phyloP scores from a whole-genome alignment of 441 rosid species.

The Biscutella laevigata region DNA sequence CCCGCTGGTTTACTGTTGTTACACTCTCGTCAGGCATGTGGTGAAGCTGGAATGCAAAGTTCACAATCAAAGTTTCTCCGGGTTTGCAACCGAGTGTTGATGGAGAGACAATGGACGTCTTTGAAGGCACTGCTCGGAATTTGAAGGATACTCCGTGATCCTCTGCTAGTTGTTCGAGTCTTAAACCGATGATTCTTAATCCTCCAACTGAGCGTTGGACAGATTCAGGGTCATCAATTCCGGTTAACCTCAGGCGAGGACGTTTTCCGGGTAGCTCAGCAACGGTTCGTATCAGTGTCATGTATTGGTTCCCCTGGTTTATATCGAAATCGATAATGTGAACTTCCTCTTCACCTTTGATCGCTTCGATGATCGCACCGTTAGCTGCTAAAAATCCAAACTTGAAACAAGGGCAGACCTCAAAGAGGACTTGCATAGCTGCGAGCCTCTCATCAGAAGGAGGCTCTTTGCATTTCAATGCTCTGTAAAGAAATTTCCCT shows the following conservation, averaged over 20 bases:
- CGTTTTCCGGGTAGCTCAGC: slow-evolving; percentile 42
- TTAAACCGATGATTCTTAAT: slow-evolving; percentile 57
- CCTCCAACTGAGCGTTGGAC: slow-evolving; percentile 84
- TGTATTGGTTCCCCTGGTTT: slow-evolving; percentile 93
- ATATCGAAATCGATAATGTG: slow-evolving; percentile 91
- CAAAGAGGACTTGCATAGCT: slow-evolving; percentile 97
- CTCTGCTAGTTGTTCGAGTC: slow-evolving; percentile 74
- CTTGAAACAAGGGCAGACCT: slow-evolving; percentile 94
- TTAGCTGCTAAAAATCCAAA: slow-evolving; percentile 93
- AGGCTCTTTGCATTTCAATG: slow-evolving; percentile 95
- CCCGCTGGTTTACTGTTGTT: slow-evolving; percentile 78
- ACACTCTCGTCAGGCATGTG: slow-evolving; percentile 99
- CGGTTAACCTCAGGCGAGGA: slow-evolving; percentile 71
- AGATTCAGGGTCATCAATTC: slow-evolving; percentile 92
- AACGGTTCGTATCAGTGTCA: slow-evolving; percentile 64
- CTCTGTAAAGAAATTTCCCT: slow-evolving; percentile 72
- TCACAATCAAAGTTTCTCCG: slow-evolving; percentile 72
- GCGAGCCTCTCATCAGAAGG: slow-evolving; percentile 92
- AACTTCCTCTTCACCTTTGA: slow-evolving; percentile 62
- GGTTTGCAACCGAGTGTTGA: slow-evolving; percentile 49
- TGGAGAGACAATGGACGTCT: slow-evolving; percentile 63
- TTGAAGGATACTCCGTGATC: slow-evolving; percentile 56
- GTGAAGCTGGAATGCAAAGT: slow-evolving; percentile 95
- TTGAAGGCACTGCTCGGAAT: slow-evolving; percentile 67
- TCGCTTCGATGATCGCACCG: slow-evolving; percentile 75